A percentile compares a stretch with the other conserved stretches of the same genome.
Conservation (phyloP, 805 yeast genomes). For the Grigorovia transvaalensis region DNA sequence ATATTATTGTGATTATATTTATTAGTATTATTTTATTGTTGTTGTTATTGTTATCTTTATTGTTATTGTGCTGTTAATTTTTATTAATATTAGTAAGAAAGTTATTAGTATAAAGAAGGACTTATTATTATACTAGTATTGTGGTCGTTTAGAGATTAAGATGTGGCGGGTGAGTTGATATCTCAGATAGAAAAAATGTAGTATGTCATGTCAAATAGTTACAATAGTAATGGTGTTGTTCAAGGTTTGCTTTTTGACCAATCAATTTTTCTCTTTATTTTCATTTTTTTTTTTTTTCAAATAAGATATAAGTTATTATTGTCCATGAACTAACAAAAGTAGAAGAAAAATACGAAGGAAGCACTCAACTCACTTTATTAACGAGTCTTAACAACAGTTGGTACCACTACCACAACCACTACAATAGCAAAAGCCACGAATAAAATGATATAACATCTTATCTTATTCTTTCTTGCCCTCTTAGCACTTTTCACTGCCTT, state of each 20-base stretch:
- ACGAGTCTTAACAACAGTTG: constrained; percentile 28
- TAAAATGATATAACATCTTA: constrained; percentile 68
- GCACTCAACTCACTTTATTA: constrained; percentile 1
- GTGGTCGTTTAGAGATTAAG: no score
- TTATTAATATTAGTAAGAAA: neutral
- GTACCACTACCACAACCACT: constrained; percentile 57
- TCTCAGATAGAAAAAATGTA: no score
- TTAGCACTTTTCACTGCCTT: constrained; percentile 83
- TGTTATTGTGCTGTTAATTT: neutral
- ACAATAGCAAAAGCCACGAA: constrained; percentile 50
- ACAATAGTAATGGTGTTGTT: neutral
- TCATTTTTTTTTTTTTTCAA: neutral
- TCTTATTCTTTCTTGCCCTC: constrained; percentile 82
- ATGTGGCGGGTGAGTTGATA: no score
- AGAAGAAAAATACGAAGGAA: neutral
- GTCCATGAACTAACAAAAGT: neutral
- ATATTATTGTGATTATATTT: neutral
- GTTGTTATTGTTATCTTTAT: neutral
- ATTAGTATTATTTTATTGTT: neutral
- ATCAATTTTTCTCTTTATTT: neutral
- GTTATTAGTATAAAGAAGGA: neutral
- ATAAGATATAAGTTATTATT: neutral
- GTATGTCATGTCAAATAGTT: neutral
- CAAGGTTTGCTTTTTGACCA: neutral
- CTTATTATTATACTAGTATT: no score